Evolutionary conservation across 2,329 filamentous ascomycete genomes (phyloP).

Genomic region (Pseudonectria buxi): DNA sequence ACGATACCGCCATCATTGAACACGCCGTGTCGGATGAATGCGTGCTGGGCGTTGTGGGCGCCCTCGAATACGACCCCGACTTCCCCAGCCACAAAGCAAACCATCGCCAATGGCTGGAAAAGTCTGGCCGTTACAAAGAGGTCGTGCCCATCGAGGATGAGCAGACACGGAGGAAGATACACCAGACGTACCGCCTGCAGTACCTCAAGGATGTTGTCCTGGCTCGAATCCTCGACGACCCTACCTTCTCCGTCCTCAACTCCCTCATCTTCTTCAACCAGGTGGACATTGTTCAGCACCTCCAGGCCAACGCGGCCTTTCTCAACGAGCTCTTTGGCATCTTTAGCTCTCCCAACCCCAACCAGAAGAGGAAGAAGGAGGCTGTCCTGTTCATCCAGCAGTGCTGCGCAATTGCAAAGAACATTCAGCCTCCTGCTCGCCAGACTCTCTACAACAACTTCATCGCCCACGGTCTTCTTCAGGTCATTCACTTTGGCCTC

Average conservation of each 20-base stretch:
- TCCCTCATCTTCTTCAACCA: slow-evolving; percentile 99
- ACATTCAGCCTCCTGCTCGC: slow-evolving; percentile 75
- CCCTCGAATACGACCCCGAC: slow-evolving; percentile 95
- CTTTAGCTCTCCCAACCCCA: slow-evolving; percentile 60
- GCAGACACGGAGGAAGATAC: slow-evolving; percentile 79
- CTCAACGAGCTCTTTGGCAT: slow-evolving; percentile 82
- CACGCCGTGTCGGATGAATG: slow-evolving; percentile 85
- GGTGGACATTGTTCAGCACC: slow-evolving; percentile 91
- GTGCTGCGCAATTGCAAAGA: slow-evolving; percentile 91
- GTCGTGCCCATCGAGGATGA: slow-evolving; percentile 87
- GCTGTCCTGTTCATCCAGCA: slow-evolving; percentile 95
- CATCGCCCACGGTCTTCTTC: slow-evolving; percentile 76
- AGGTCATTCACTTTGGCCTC: slow-evolving; percentile 86
- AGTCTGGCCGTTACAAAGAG: slow-evolving; percentile 88
- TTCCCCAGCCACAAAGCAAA: slow-evolving; percentile 97
- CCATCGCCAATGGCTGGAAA: slow-evolving; percentile 85
- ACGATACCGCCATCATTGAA: slow-evolving; percentile 92
- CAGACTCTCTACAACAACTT: slow-evolving; percentile 85
- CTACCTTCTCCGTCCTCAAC: slow-evolving; percentile 95
- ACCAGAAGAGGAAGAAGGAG: slow-evolving; percentile 76
- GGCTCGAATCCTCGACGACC: slow-evolving; percentile 91
- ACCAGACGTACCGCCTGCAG: slow-evolving; percentile 90
- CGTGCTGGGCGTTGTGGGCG: slow-evolving; percentile 86
- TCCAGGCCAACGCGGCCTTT: slow-evolving; percentile 75
- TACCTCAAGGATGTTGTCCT: slow-evolving; percentile 98